Conservation (phyloP, 768 basidiomycete genomes). For the Amanita polypyramis region DNA sequence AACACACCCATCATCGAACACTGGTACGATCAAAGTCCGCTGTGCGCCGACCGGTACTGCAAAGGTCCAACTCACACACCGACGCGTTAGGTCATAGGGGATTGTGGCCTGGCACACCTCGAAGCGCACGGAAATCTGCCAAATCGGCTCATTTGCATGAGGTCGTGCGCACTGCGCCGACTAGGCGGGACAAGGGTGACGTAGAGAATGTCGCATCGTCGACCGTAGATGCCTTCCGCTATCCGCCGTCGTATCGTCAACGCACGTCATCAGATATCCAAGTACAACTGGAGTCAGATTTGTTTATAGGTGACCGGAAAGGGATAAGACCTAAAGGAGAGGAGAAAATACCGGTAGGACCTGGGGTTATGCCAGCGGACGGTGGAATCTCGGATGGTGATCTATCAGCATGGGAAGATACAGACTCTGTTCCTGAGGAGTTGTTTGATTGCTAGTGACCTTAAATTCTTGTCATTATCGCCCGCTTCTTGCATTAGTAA, state of each 20-base stretch:
- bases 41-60: neutral
- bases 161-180: slow-evolving; percentile 18
- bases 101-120: slow-evolving; percentile 22
- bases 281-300: neutral
- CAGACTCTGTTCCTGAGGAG: slow-evolving; percentile 1
- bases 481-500: no score
- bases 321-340: neutral
- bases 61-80: slow-evolving; percentile 4
- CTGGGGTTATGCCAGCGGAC: neutral
- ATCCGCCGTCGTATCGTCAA: neutral
- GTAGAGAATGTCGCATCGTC: neutral
- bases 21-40: slow-evolving; percentile 2
- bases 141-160: slow-evolving; percentile 62
- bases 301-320: neutral
- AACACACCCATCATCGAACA: slow-evolving; percentile 1
- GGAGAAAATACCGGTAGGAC: neutral
- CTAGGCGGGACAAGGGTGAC: neutral
- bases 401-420: slow-evolving; percentile 5
- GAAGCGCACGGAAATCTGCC: slow-evolving; percentile 48
- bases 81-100: slow-evolving; percentile 10
- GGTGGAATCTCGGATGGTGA: neutral
- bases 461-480: neutral
- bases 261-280: neutral
- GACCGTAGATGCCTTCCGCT: neutral
- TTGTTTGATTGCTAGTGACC: neutral